phyloP scores from a whole-genome alignment of 1,284 basidiomycete genomes.

The Naganishia cerealis region DNA sequence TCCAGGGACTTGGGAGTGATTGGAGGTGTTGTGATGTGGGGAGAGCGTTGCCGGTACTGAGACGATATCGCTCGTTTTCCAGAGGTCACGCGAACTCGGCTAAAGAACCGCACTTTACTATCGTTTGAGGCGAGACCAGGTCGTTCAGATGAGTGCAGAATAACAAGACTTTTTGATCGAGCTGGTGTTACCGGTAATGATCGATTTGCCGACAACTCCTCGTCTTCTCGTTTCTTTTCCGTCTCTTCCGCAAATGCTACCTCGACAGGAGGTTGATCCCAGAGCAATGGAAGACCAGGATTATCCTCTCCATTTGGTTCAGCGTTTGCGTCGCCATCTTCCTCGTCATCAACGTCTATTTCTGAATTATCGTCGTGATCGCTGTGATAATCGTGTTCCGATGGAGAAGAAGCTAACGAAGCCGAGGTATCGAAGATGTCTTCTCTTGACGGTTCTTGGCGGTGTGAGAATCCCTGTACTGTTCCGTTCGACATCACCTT shows the following conservation, averaged over 20 bases:
- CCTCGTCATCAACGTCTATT: slow-evolving; percentile 13
- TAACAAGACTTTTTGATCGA: slow-evolving; percentile 13
- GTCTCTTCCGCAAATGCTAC: neutral
- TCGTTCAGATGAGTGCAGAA: slow-evolving; percentile 18
- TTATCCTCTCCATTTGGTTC: slow-evolving; percentile 25
- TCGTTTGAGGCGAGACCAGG: slow-evolving; percentile 27
- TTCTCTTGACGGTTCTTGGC: neutral
- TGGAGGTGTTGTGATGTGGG: slow-evolving; percentile 5
- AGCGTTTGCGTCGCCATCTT: slow-evolving; percentile 1
- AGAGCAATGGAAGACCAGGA: slow-evolving; percentile 29
- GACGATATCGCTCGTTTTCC: slow-evolving; percentile 22
- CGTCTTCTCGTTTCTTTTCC: neutral
- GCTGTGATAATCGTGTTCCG: slow-evolving; percentile 2
- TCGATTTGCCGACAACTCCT: neutral
- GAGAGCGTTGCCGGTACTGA: slow-evolving; percentile 14
- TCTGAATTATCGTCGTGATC: slow-evolving; percentile 13
- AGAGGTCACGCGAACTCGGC: slow-evolving; percentile 29
- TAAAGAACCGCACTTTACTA: slow-evolving; percentile 32
- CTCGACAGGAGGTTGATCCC: slow-evolving; percentile 29
- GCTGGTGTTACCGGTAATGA: slow-evolving; percentile 23
- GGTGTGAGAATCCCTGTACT: neutral
- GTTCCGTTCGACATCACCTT: neutral
- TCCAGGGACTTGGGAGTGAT: slow-evolving; percentile 8
- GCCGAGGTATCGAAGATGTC: slow-evolving; percentile 11
- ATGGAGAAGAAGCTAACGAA: slow-evolving; percentile 15